A percentile compares a stretch with the other conserved stretches of the same genome.
These are phyloP conservation scores for Pestalotiopsis sp. DNA, from an alignment of 2,329 filamentous ascomycete genomes.

Conservation along the genomic window DNA sequence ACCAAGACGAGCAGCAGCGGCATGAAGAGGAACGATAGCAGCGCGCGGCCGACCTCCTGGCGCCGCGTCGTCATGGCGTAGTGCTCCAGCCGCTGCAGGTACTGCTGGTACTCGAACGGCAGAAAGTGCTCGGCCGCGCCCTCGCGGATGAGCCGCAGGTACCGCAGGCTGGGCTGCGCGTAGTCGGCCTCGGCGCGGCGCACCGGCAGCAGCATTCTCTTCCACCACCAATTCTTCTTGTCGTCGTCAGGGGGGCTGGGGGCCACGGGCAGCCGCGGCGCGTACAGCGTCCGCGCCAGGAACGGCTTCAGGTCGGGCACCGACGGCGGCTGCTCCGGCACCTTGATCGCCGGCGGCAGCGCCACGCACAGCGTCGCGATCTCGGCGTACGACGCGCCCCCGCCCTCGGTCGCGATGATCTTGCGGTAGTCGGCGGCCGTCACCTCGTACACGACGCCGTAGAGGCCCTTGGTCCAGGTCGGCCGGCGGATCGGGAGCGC, in stretches of 20 bases:
- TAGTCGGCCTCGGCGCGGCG: conserved; percentile 69
- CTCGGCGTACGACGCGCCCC: conserved; percentile 82
- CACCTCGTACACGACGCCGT: conserved; percentile 96
- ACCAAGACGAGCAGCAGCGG: conserved; percentile 56
- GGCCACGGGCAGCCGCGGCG: conserved; percentile 53
- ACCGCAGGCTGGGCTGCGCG: conserved; percentile 82
- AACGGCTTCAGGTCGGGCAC: conserved; percentile 63
- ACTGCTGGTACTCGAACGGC: conserved; percentile 75
- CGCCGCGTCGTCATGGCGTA: conserved; percentile 70
- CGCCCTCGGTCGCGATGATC: conserved; percentile 91
- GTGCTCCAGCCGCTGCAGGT: conserved; percentile 69
- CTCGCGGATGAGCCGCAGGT: conserved; percentile 77
- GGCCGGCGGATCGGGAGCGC: conserved; percentile 44
- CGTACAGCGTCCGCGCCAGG: conserved; percentile 83
- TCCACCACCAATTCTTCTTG: conserved; percentile 37
- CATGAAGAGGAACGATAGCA: conserved; percentile 64
- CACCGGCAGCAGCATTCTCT: conserved; percentile 46
- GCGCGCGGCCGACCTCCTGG: conserved; percentile 66
- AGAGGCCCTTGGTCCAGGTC: conserved; percentile 77
- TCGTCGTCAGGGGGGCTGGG: conserved; percentile 18
- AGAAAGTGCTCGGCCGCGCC: conserved; percentile 82
- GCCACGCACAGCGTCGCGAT: conserved; percentile 78
- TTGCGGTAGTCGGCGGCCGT: conserved; percentile 79
- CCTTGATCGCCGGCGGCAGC: conserved; percentile 59
- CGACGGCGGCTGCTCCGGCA: conserved; percentile 63